Percentiles rank a stretch among this genome's conserved stretches.
phyloP scores from a whole-genome alignment of 176 grass and related monocot species.

The Oryza brachyantha region DNA sequence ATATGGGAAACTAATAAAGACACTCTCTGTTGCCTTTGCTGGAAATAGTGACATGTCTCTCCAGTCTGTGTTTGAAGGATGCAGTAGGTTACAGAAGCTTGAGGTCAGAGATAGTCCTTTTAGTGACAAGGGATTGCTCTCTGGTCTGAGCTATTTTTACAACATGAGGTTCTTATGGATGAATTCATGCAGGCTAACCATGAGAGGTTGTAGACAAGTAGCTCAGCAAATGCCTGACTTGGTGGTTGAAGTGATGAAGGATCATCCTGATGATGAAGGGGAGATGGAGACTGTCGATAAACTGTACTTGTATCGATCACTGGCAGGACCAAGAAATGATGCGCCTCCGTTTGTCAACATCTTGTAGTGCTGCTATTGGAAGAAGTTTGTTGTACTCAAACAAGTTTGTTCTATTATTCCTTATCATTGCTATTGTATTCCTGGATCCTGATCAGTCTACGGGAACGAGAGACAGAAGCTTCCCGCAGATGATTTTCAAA shows the following conservation, averaged over 20 bases:
- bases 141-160: conserved; percentile 66
- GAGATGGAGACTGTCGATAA: conserved; percentile 51
- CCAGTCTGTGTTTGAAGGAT: conserved; percentile 77
- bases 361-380: conserved; percentile 51
- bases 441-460: conserved; percentile 22
- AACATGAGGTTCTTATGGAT: conserved; percentile 95
- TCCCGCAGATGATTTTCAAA: conserved; percentile 37
- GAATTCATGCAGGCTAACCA: conserved; percentile 75
- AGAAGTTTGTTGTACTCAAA: conserved; percentile 1
- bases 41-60: conserved; percentile 70
- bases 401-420: conserved; percentile 34
- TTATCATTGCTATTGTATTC: conserved; percentile 12
- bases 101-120: conserved; percentile 93
- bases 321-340: conserved; percentile 67
- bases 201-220: conserved; percentile 63
- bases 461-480: neutral
- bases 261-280: conserved; percentile 38
- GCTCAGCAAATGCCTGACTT: conserved; percentile 60
- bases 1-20: conserved; percentile 64
- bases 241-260: conserved; percentile 76
- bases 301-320: conserved; percentile 76
- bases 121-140: conserved; percentile 57
- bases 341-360: conserved; percentile 71
- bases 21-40: conserved; percentile 86
- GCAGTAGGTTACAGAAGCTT: conserved; percentile 69